Evolutionary conservation across 805 yeast genomes (phyloP).

Genomic region (Saccharomycopsis lassenensis): DNA sequence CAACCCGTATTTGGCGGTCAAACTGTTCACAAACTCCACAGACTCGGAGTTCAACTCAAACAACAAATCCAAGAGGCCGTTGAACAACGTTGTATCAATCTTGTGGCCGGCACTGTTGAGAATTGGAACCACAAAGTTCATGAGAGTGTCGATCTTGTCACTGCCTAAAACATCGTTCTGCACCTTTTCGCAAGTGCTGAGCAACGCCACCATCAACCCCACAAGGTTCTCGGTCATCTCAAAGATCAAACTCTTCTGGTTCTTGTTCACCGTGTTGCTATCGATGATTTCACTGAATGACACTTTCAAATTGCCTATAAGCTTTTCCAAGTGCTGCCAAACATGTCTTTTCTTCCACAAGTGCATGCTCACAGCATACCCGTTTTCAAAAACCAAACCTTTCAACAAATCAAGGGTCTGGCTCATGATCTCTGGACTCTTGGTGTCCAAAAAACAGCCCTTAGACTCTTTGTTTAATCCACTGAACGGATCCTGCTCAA

Average conservation of each 20-base stretch:
- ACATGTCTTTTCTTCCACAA: slow-evolving; percentile 65
- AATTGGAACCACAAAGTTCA: slow-evolving; percentile 29
- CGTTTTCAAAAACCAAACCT: slow-evolving; percentile 76
- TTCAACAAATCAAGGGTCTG: slow-evolving; percentile 75
- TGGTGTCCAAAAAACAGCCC: slow-evolving; percentile 5
- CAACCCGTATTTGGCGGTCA: slow-evolving; percentile 20
- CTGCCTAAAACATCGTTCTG: slow-evolving; percentile 28
- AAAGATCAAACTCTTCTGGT: slow-evolving; percentile 29
- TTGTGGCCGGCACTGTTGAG: slow-evolving; percentile 23
- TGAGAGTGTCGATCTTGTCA: slow-evolving; percentile 27
- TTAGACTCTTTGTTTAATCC: no score
- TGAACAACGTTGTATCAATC: slow-evolving; percentile 29
- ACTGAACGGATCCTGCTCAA: background rate
- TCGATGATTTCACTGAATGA: slow-evolving; percentile 29
- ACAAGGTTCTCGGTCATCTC: slow-evolving; percentile 67
- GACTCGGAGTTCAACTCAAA: slow-evolving; percentile 55
- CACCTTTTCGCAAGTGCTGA: slow-evolving; percentile 56
- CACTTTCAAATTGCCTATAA: slow-evolving; percentile 38
- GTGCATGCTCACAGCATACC: slow-evolving; percentile 66
- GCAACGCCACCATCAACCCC: slow-evolving; percentile 56
- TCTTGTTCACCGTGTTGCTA: slow-evolving; percentile 19
- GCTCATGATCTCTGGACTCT: slow-evolving; percentile 62
- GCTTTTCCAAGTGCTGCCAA: slow-evolving; percentile 47
- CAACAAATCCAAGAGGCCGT: slow-evolving; percentile 43
- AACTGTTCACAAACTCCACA: slow-evolving; percentile 33